Percentiles rank a stretch among this genome's conserved stretches.
These are phyloP conservation scores for Vicia sativa DNA, from an alignment of 306 rosid species.

Conservation along the genomic window DNA sequence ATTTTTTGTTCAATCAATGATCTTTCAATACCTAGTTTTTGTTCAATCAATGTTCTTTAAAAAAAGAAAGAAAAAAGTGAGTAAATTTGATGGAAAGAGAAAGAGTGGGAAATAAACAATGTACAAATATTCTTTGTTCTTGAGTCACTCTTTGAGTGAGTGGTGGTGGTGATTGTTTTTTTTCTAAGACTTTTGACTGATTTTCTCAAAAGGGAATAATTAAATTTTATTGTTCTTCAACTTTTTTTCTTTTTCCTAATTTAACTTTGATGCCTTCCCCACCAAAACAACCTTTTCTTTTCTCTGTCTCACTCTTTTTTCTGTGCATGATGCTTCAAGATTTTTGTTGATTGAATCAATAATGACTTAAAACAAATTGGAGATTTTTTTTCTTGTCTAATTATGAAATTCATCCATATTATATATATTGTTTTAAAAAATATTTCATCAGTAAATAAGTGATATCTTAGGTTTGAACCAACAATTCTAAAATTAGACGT, in stretches of 20 bases:
- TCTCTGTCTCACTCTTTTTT: slow-evolving; percentile 22
- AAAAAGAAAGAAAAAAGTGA: background rate
- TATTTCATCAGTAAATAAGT: too few species aligned
- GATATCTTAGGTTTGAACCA: too few species aligned
- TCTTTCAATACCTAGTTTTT: slow-evolving; percentile 16
- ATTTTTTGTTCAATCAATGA: slow-evolving; percentile 39
- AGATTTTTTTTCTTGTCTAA: slow-evolving; percentile 20
- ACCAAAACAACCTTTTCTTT: slow-evolving; percentile 20
- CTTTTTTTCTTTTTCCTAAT: slow-evolving; percentile 31
- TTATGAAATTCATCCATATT: background rate
- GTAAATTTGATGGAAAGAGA: slow-evolving; percentile 39
- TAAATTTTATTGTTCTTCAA: slow-evolving; percentile 43
- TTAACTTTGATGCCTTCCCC: slow-evolving; percentile 35
- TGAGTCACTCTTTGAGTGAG: slow-evolving; percentile 43
- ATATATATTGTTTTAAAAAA: too few species aligned
- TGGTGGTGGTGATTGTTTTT: slow-evolving; percentile 46
- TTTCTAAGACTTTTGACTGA: slow-evolving; percentile 47
- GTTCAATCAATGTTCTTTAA: background rate
- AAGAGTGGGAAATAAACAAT: slow-evolving; percentile 27
- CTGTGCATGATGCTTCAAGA: slow-evolving; percentile 31
- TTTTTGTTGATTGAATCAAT: slow-evolving; percentile 27
- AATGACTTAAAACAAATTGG: slow-evolving; percentile 14
- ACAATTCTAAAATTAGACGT: too few species aligned
- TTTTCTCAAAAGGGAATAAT: slow-evolving; percentile 41
- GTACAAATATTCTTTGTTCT: slow-evolving; percentile 38